Percentiles rank a stretch among this genome's conserved stretches.
phyloP scores from a whole-genome alignment of 2,329 filamentous ascomycete species.

The Chaetothyriales sp. region DNA sequence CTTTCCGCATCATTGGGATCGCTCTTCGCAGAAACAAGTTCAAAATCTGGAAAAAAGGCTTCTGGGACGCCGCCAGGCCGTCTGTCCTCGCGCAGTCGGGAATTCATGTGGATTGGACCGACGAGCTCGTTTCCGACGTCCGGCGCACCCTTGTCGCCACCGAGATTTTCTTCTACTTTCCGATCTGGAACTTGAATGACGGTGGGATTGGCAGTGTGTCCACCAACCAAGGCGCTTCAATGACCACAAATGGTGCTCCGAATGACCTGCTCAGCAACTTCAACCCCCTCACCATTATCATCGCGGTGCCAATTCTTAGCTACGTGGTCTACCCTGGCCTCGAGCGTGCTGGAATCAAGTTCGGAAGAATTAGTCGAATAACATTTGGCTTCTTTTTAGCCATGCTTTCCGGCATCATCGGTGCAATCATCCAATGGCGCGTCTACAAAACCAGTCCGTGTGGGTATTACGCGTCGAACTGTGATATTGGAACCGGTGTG shows the following conservation, averaged over 20 bases:
- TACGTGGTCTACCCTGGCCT: constrained; percentile 44
- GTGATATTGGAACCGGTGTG: constrained; percentile 9
- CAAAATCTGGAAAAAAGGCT: constrained; percentile 12
- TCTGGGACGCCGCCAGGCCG: constrained; percentile 25
- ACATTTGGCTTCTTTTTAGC: constrained; percentile 42
- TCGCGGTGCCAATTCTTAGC: constrained; percentile 23
- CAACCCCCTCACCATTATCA: constrained; percentile 46
- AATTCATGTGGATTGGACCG: constrained; percentile 21
- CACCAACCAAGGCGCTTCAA: constrained; percentile 39
- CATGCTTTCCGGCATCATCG: constrained; percentile 40
- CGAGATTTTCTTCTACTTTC: constrained; percentile 47
- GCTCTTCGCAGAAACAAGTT: constrained; percentile 24
- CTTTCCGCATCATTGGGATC: constrained; percentile 22
- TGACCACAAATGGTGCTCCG: constrained; percentile 38
- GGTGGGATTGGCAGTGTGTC: constrained; percentile 35
- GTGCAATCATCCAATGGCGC: constrained; percentile 42
- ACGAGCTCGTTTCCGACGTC: constrained; percentile 26
- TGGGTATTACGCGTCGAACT: constrained; percentile 32
- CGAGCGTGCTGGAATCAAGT: constrained; percentile 37
- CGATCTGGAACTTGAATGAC: constrained; percentile 40
- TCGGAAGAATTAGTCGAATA: constrained; percentile 42
- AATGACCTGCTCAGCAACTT: constrained; percentile 50
- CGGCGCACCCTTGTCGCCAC: constrained; percentile 38
- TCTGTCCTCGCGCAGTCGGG: constrained; percentile 18
- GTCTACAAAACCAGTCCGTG: constrained; percentile 45